Evolutionary conservation across 371 early-diverging fungal species (phyloP), one percentile per base, ranked within the genome.

Genomic region (Mortierella sp.): DNA sequence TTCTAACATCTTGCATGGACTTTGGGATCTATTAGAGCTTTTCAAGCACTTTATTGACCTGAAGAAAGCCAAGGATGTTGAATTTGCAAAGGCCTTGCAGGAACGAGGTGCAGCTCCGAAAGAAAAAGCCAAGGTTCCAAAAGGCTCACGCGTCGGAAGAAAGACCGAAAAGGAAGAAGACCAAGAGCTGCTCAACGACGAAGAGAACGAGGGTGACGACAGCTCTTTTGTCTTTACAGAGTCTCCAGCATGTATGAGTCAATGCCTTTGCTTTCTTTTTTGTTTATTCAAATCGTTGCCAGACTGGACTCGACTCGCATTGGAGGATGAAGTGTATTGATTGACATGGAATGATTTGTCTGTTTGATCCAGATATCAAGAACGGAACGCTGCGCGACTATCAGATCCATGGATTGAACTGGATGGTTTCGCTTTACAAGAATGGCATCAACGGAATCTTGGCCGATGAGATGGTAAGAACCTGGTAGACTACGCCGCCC

Each of bases 371-470:
- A 93, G 94, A 95, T 72, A 92, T 98, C 67, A 88, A 89, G 44
- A 94, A 94, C 52, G 98, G 98, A 18, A 93, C 81, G 16, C 86
- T 99, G 82, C 88, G 98, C 57, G 97, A 97, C 76, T 97, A 99
- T 79, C 99, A 99, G 82, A 71, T 99, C n/a, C 94, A 97, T 70
- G 99, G 99, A 21, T 87, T 99, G 26, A 99, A 99, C 83, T 99
- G 99, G 99, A 93, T 99, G 88, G 92, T 99, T 23, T 97, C 95
- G 1, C 86, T 99, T 64, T 98, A 92, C 76, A 94, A 98, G 66
- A 96, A 98, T 74, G 96, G 97, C n/a, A 96, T 99, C 77, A 99
- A 99, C 79, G 98, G 99, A 29, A 99, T 99, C 70, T 84, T 99
- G 25, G 99, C 99, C 37, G 99, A 99, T 86, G 99, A 99, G 85